Evolutionary conservation across 1,284 basidiomycete genomes (phyloP), one percentile per base, ranked within the genome.

Genomic region (Neotropicomus parvogracilis): DNA sequence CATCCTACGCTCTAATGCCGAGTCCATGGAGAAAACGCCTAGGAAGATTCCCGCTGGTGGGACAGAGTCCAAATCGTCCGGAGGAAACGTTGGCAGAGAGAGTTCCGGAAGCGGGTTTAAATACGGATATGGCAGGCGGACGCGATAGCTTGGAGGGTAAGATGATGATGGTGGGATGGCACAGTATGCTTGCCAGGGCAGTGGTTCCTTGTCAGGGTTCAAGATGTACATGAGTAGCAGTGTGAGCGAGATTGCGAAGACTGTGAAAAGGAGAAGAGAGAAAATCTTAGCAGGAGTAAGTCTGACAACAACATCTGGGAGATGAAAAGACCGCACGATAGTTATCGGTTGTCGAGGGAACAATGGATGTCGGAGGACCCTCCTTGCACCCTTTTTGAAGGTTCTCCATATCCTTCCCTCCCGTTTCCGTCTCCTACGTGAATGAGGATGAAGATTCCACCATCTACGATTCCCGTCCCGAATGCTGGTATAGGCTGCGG

Each of bases 161-260:
- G 77, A 63, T 60, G 79, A 75, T 29, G 70, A 49, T 43, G 77
- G 74, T 34, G 82, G 77, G 53, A 83, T 71, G 44, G 87, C 79
- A 69, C 95, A 98, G 66, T 95, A 95, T 21, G 85, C 83, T 55
- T 93, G 83, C 93, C 94, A 99, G 36, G 95, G 94, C 26, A 95
- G 71, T 13, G 92, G 87, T 48, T 89, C 87, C 68, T 97, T 97
- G 77, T 99, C 95, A 38, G 94, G 92, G 65, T 97, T 95, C 62
- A 97, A 81, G 54, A 95, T 80, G 68, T 95, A 88, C 64, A 93
- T 94, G 66, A 97, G 78, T 46, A 90, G 75, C 50, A 91, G 80
- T 49, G 90, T 87, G 56, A 89, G 75, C 55, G 83, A 83, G 53
- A 91, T 79, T 50, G 83, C 81, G 60, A 94, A 83, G 48, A 86